These are phyloP conservation scores for Cephalotrichum gorgonifer DNA, from an alignment of 2,329 filamentous ascomycete genomes.

Conservation along the genomic window DNA sequence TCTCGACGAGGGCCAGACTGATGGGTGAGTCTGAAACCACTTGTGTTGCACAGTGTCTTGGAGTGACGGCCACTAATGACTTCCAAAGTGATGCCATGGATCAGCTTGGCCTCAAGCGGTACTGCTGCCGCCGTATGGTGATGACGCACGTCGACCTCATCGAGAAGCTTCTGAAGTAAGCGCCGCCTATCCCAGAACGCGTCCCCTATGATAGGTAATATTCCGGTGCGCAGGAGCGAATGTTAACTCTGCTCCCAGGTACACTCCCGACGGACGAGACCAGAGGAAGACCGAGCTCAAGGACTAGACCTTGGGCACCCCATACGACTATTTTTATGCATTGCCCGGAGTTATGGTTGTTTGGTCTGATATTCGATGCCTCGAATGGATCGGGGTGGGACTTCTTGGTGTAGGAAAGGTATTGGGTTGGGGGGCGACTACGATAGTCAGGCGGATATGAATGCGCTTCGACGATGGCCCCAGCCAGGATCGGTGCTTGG, in stretches of 20 bases:
- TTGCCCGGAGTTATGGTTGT: conserved; percentile 13
- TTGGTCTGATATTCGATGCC: neutral
- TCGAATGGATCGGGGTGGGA: neutral
- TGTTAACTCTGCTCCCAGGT: conserved; percentile 24
- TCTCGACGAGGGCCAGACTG: conserved; percentile 65
- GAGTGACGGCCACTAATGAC: conserved; percentile 18
- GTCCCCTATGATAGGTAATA: neutral
- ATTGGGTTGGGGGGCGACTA: neutral
- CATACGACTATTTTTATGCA: conserved; percentile 9
- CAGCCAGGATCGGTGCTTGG: too few relatives aligned
- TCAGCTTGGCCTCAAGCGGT: conserved; percentile 82
- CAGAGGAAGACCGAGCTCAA: conserved; percentile 44
- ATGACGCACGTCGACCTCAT: conserved; percentile 99
- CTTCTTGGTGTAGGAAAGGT: neutral
- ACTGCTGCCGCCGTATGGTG: conserved; percentile 98
- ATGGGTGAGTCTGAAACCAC: conserved; percentile 51
- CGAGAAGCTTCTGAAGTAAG: conserved; percentile 91
- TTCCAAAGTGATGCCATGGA: conserved; percentile 81
- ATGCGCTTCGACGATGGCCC: too few relatives aligned
- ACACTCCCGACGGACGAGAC: conserved; percentile 52
- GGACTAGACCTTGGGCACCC: conserved; percentile 1
- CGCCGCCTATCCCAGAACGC: neutral
- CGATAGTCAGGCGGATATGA: too few relatives aligned
- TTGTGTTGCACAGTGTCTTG: neutral
- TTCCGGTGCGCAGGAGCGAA: conserved; percentile 1